Conservation (phyloP, 1,284 basidiomycete genomes). For the Cronartium quercuum region DNA sequence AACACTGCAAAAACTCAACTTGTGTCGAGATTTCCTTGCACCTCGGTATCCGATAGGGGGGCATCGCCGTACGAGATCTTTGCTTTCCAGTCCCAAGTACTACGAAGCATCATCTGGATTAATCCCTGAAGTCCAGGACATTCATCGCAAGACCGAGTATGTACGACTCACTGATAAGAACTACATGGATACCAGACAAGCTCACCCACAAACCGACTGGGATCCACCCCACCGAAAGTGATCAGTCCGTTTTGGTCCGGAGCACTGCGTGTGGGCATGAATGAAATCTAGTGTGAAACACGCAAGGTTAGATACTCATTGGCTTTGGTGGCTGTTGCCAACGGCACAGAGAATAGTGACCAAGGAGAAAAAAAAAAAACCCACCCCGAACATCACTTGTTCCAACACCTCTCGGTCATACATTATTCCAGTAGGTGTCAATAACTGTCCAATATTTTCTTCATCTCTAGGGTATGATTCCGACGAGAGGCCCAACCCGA, state of each 20-base stretch:
- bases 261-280: constrained; percentile 32
- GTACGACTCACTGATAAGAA: constrained; percentile 34
- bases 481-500: constrained; percentile 38
- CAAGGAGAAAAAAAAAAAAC: not conserved
- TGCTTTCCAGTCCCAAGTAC: constrained; percentile 39
- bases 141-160: not conserved
- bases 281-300: constrained; percentile 27
- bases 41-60: constrained; percentile 7
- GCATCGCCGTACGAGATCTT: constrained; percentile 32
- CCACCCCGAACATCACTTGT: constrained; percentile 37
- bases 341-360: no score
- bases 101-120: not conserved
- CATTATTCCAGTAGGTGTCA: constrained; percentile 38
- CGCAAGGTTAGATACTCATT: no score
- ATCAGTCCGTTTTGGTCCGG: constrained; percentile 34
- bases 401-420: constrained; percentile 37
- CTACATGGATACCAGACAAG: constrained; percentile 34
- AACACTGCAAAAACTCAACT: constrained; percentile 14
- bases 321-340: no score
- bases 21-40: constrained; percentile 28
- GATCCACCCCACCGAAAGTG: constrained; percentile 34
- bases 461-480: constrained; percentile 36
- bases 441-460: constrained; percentile 34
- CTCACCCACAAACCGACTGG: constrained; percentile 23
- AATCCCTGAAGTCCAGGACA: not conserved